Percentiles rank a stretch among this genome's conserved stretches.
Evolutionary conservation across 202 grass and related monocot species (phyloP).

Genomic region (Cymbopogon flexuosus): DNA sequence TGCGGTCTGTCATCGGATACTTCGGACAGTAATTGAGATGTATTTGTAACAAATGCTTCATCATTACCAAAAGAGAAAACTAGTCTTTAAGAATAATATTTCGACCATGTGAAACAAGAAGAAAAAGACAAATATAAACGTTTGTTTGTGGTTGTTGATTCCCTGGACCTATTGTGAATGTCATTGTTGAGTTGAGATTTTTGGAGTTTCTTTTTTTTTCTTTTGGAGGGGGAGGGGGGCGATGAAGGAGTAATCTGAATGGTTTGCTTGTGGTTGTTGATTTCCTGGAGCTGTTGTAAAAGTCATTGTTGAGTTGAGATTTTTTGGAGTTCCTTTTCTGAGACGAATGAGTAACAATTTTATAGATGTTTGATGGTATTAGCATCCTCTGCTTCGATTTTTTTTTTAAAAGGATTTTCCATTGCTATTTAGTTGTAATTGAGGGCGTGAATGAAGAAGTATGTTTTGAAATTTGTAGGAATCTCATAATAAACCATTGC

Average conservation of each 20-base stretch:
- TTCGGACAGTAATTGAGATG: background rate
- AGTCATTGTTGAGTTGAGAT: background rate
- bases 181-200: background rate
- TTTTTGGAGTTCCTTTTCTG: background rate
- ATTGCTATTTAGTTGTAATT: background rate
- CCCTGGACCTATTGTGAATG: background rate
- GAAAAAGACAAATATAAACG: background rate
- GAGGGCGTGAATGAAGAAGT: background rate
- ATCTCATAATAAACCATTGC: background rate
- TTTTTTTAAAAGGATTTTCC: background rate
- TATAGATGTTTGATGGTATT: background rate
- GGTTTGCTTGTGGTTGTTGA: background rate
- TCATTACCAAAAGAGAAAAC: background rate
- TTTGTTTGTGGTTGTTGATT: background rate
- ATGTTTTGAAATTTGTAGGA: background rate
- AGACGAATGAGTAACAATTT: background rate
- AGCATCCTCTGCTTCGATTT: background rate
- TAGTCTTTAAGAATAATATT: background rate
- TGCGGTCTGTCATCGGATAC: background rate
- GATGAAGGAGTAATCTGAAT: background rate
- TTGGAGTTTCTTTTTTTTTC: background rate
- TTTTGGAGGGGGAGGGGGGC: background rate
- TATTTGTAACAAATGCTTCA: background rate
- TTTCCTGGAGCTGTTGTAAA: background rate
- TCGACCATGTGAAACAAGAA: background rate